phyloP scores from a whole-genome alignment of 139 green algal species.

The Micractinium conductrix region DNA sequence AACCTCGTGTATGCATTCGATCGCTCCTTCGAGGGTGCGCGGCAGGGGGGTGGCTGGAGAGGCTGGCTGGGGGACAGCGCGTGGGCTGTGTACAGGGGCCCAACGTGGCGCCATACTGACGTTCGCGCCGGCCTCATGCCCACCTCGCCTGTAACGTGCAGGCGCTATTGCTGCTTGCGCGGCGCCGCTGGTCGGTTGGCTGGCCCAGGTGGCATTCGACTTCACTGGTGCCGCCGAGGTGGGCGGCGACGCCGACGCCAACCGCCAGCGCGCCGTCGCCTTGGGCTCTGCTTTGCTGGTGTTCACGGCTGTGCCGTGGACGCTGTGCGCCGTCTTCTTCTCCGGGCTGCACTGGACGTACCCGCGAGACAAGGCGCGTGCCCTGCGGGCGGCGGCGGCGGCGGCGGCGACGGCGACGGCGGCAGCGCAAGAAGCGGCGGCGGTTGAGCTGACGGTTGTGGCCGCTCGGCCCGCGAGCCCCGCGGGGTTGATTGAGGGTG shows the following conservation, averaged over 20 bases:
- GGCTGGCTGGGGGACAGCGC: no score
- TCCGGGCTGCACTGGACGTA: constrained; percentile 35
- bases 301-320: constrained; percentile 51
- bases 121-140: no score
- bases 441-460: neutral
- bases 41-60: neutral
- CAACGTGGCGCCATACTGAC: no score
- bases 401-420: neutral
- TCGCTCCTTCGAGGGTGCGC: constrained; percentile 55
- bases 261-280: constrained; percentile 45
- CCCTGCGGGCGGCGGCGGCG: neutral
- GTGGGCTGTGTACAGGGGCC: no score
- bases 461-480: neutral
- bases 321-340: constrained; percentile 48
- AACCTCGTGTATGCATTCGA: constrained; percentile 64
- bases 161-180: constrained; percentile 33
- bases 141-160: neutral
- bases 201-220: constrained; percentile 45
- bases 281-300: constrained; percentile 41
- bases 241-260: neutral
- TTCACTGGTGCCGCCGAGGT: constrained; percentile 35
- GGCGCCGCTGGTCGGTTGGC: constrained; percentile 54
- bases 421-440: neutral
- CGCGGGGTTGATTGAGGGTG: neutral
- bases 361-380: neutral